These are phyloP conservation scores for Plantago elongata DNA, from an alignment of 257 asterid genomes.

Conservation along the genomic window DNA sequence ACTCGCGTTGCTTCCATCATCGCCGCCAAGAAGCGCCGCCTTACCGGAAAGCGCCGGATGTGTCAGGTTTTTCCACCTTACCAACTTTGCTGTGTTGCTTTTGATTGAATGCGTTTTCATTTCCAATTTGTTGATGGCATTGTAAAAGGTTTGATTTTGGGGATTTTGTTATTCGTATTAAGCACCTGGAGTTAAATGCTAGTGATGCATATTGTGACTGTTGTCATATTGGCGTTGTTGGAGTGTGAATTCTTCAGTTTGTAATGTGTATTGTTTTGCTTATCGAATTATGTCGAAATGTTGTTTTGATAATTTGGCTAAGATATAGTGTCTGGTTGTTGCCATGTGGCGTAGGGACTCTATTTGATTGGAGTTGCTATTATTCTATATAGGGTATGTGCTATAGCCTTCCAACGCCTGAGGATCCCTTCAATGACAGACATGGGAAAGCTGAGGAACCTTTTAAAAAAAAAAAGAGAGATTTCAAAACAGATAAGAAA, in stretches of 20 bases:
- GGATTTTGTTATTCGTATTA: neutral
- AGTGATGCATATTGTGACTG: too few relatives aligned
- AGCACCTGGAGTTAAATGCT: neutral
- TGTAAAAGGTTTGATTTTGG: neutral
- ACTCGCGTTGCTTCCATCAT: slow-evolving; percentile 47
- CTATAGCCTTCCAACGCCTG: slow-evolving; percentile 76
- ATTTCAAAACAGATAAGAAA: slow-evolving; percentile 29
- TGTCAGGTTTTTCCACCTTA: slow-evolving; percentile 33
- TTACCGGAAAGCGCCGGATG: slow-evolving; percentile 47
- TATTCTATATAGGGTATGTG: slow-evolving; percentile 76
- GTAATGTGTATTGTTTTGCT: too few relatives aligned
- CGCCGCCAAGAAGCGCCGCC: slow-evolving; percentile 62
- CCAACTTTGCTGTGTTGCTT: too few relatives aligned
- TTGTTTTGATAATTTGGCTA: neutral
- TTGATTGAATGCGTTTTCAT: neutral
- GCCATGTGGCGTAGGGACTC: neutral
- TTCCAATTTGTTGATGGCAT: neutral
- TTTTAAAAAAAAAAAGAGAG: slow-evolving; percentile 37
- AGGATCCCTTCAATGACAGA: slow-evolving; percentile 77
- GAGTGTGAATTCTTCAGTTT: too few relatives aligned
- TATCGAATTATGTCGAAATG: neutral
- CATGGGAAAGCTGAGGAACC: slow-evolving; percentile 37
- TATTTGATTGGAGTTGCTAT: neutral
- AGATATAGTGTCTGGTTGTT: neutral
- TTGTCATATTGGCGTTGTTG: too few relatives aligned